A percentile compares a stretch with the other conserved stretches of the same genome.
phyloP scores from a whole-genome alignment of 176 grass and related monocot species.

The Zoysia japonica region DNA sequence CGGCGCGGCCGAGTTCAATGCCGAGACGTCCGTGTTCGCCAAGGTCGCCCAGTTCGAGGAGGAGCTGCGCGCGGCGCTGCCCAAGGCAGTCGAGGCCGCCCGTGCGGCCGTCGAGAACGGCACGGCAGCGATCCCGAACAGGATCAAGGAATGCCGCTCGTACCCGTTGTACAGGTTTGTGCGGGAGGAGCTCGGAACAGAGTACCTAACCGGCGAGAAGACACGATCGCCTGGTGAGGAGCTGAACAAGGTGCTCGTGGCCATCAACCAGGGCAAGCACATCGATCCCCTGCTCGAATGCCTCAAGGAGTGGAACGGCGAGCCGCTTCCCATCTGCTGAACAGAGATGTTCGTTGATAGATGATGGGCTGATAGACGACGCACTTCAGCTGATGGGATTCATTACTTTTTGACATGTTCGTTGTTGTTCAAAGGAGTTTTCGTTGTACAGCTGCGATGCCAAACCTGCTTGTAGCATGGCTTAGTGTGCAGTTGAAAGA shows the following conservation, averaged over 20 bases:
- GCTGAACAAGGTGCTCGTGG: conserved; percentile 51
- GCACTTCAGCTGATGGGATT: not conserved
- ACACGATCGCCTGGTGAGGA: conserved; percentile 43
- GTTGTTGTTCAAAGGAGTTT: not conserved
- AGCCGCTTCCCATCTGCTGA: conserved; percentile 40
- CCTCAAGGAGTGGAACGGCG: conserved; percentile 47
- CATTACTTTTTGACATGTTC: not conserved
- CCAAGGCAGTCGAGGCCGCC: conserved; percentile 47
- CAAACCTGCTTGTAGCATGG: not conserved
- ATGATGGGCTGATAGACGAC: too few relatives aligned
- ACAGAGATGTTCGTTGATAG: not conserved
- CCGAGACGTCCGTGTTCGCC: conserved; percentile 53
- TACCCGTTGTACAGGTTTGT: conserved; percentile 65
- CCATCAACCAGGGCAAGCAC: conserved; percentile 49
- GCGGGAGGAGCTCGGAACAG: conserved; percentile 46
- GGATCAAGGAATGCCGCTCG: conserved; percentile 57
- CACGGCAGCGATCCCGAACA: conserved; percentile 51
- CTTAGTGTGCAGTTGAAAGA: not conserved
- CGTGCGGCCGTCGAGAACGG: not conserved
- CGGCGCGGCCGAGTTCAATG: conserved; percentile 46
- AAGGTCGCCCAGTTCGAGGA: conserved; percentile 64
- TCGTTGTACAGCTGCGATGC: not conserved
- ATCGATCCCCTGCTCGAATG: conserved; percentile 43
- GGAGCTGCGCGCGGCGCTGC: conserved; percentile 42
- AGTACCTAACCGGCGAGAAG: conserved; percentile 47